Percentiles rank a stretch among this genome's conserved stretches.
Evolutionary conservation across 2,329 filamentous ascomycete species (phyloP).

Genomic region (Ampelomyces quisqualis): DNA sequence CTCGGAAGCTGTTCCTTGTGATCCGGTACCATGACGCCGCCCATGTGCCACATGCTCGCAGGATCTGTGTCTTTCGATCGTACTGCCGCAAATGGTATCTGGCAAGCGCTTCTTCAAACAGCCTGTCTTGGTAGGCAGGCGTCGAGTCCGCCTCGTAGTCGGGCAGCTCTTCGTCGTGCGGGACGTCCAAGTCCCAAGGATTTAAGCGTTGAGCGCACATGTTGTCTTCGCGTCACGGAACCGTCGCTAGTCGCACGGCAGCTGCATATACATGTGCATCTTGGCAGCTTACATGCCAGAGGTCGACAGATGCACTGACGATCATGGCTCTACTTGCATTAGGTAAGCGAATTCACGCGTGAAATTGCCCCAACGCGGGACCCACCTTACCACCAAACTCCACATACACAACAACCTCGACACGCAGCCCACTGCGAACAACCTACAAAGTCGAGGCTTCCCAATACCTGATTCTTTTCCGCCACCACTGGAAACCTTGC

Average conservation of each 20-base stretch:
- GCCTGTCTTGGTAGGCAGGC: constrained; percentile 23
- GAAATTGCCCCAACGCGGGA: no score
- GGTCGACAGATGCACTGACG: constrained; percentile 14
- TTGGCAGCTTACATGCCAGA: constrained; percentile 5
- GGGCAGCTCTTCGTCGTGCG: constrained; percentile 30
- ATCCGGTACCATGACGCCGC: constrained; percentile 29
- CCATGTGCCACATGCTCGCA: constrained; percentile 20
- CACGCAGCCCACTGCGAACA: no score
- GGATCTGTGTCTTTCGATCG: constrained; percentile 28
- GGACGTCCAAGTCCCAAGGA: constrained; percentile 16
- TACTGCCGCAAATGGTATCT: constrained; percentile 28
- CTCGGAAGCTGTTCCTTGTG: constrained; percentile 22
- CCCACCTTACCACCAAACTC: no score
- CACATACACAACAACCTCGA: no score
- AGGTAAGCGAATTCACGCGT: no score
- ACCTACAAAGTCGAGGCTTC: no score
- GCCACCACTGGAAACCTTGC: no score
- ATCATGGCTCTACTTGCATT: constrained; percentile 8
- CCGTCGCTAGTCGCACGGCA: constrained; percentile 11
- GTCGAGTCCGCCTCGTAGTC: constrained; percentile 25
- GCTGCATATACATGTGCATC: constrained; percentile 14
- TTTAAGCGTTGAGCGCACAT: constrained; percentile 23
- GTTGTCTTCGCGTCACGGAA: constrained; percentile 8
- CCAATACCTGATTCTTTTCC: no score
- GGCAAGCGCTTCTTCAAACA: constrained; percentile 16